Evolutionary conservation across 305 asterid species (phyloP).

Genomic region (Stenogyne calaminthoides): DNA sequence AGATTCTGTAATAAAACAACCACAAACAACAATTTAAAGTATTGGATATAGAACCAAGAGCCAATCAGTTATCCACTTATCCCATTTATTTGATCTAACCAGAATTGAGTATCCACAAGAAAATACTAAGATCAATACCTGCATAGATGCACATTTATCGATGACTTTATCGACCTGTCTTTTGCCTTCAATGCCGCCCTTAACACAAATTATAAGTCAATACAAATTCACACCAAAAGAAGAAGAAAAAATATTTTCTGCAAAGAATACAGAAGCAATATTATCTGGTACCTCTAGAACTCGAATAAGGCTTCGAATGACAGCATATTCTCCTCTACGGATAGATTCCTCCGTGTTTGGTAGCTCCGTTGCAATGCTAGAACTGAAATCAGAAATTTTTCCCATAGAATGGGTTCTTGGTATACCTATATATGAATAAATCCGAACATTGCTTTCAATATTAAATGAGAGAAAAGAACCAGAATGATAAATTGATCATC

Average conservation of each 20-base stretch:
- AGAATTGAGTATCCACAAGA: slow-evolving; percentile 26
- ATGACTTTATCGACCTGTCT: slow-evolving; percentile 95
- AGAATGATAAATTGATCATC: slow-evolving; percentile 11
- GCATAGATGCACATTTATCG: slow-evolving; percentile 98
- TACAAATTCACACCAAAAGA: slow-evolving; percentile 35
- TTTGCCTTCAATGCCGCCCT: slow-evolving; percentile 99
- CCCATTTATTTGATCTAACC: slow-evolving; percentile 20
- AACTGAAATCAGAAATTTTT: slow-evolving; percentile 67
- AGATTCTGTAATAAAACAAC: slow-evolving; percentile 64
- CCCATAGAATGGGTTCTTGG: slow-evolving; percentile 86
- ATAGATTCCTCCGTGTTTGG: slow-evolving; percentile 86
- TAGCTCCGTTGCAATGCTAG: slow-evolving; percentile 60
- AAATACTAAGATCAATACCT: slow-evolving; percentile 54
- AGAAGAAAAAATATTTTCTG: slow-evolving; percentile 18
- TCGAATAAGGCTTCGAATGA: slow-evolving; percentile 94
- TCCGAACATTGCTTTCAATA: slow-evolving; percentile 29
- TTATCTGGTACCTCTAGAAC: slow-evolving; percentile 79
- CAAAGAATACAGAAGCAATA: slow-evolving; percentile 34
- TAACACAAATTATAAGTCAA: slow-evolving; percentile 52
- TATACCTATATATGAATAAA: slow-evolving; percentile 56
- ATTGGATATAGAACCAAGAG: slow-evolving; percentile 15
- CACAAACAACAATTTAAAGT: slow-evolving; percentile 28
- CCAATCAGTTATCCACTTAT: slow-evolving; percentile 31
- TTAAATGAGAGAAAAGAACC: slow-evolving; percentile 30
- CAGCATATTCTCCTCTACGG: slow-evolving; percentile 93